Evolutionary conservation across 768 basidiomycete species (phyloP), one percentile per base, ranked within the genome.

Genomic region (Suillus variegatus): DNA sequence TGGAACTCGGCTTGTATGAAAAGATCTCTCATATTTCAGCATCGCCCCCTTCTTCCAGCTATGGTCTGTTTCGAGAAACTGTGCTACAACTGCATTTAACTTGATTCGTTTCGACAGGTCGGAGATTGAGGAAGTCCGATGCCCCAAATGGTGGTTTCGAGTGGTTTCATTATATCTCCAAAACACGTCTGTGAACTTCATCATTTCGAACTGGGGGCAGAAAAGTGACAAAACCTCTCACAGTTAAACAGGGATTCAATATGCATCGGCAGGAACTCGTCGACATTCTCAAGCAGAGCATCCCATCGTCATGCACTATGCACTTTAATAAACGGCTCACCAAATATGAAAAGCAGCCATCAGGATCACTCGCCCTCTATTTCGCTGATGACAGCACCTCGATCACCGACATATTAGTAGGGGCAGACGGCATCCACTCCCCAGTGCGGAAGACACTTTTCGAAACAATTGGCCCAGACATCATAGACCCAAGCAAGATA

Each of bases 351-450:
- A 51, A 51, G 6, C 44, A 57, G 10, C 38, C 38, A 52, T 51
- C 43, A 28, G 52, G 52, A 20, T 44, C 65, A 4, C 57, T 77
- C 36, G 32, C 51, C 8, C 58, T 78, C 35, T 52, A 66, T 5
- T 78, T 78, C 67, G 43, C 61, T 40, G 78, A 83, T 66, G 78
- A 76, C 28, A 74, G 74, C 28, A 73, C 66, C 18, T 71, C 74
- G 9, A 71, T 66, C 51, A 77, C 80, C 35, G 79, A 83, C 65
- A 64, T 83, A 20, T 74, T 82, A 10, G 69, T 82, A 51, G 82
- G 80, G 8, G 79, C 78, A 56, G 81, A 82, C 65, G 82, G 82
- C 14, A 78, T 82, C 36, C 66, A 63, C 28, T 68, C 67, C 8
- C 36, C 67, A 16, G 63, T 66, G 22, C 68, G 70, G n/a, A 64